Evolutionary conservation across 441 rosid genomes (phyloP), one percentile per base, ranked within the genome.

Genomic region (Manihot esculenta): DNA sequence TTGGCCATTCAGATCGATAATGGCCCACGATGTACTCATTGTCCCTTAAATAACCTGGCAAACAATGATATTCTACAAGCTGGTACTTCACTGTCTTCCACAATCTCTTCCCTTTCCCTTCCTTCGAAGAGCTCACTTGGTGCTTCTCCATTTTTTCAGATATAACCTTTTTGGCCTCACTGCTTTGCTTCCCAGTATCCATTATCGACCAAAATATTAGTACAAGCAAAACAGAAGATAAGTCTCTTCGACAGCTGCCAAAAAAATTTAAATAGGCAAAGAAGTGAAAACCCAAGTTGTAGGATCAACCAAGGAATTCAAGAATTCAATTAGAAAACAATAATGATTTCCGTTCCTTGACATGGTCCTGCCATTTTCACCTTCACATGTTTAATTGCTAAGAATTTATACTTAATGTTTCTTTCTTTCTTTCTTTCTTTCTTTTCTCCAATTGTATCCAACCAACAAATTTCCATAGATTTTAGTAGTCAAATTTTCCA

Each of bases 61-160:
- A 86, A 33, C 87, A 74, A 69, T 93, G 96, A 79, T 84, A 93
- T 48, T 89, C 98, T 27, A 93, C 97, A 20, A 91, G 83, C 82
- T 93, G 98, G 73, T 83, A 91, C 84, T 86, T 89, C 53, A 91
- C 92, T 81, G 85, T 89, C 80, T 85, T 85, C 97, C 97, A 93
- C 66, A 85, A 71, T 61, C 90, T 85, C 83, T 84, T 87, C 83
- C 96, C 90, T 81, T 88, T 91, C 60, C 87, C 89, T 44, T 70
- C 88, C 71, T 77, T 78, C 0, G 83, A 27, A 69, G 70, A 72
- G 51, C 62, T 68, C 14, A 12, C 63, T 51, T 38, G 75, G 63
- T 21, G 74, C 68, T 78, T 79, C 81, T 82, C 90, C 59, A 26
- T 62, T 42, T 80, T 70, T 82, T 85, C 90, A 64, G 82, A 65